These are phyloP conservation scores for Penicillium waksmanii DNA, from an alignment of 495 filamentous ascomycete species.

Conservation along the genomic window DNA sequence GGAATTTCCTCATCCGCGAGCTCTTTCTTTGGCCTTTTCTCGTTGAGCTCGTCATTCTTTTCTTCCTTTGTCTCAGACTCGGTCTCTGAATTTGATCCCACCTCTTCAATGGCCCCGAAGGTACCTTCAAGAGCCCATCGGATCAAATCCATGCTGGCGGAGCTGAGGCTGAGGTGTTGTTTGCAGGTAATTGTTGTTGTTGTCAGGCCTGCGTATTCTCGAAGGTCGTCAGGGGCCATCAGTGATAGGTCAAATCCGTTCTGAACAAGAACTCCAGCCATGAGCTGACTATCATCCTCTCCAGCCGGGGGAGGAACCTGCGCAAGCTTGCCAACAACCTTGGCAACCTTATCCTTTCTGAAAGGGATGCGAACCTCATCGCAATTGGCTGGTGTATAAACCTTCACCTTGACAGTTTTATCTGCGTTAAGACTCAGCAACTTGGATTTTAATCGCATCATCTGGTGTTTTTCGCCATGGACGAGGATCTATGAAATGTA, in stretches of 20 bases:
- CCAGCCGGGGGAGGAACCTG: constrained; percentile 68
- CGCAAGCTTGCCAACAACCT: constrained; percentile 93
- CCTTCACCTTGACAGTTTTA: constrained; percentile 79
- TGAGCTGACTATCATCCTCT: constrained; percentile 56
- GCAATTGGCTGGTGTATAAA: constrained; percentile 90
- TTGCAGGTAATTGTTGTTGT: constrained; percentile 92
- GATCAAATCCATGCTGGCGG: constrained; percentile 87
- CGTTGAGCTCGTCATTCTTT: constrained; percentile 34
- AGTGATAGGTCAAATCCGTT: constrained; percentile 95
- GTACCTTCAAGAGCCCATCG: constrained; percentile 93
- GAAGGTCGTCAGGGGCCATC: constrained; percentile 94
- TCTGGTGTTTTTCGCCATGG: constrained; percentile 95
- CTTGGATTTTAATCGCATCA: constrained; percentile 95
- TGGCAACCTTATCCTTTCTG: constrained; percentile 92
- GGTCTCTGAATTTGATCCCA: constrained; percentile 46
- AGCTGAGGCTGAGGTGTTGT: constrained; percentile 81
- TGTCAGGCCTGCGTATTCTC: constrained; percentile 92
- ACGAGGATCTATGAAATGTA: constrained; percentile 73
- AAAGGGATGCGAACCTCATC: constrained; percentile 96
- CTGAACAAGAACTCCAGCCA: constrained; percentile 91
- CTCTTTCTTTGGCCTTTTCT: constrained; percentile 45
- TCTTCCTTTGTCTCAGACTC: constrained; percentile 41
- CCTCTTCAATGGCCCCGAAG: constrained; percentile 82
- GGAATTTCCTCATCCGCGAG: constrained; percentile 56
- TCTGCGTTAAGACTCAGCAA: constrained; percentile 85